Percentiles rank a stretch among this genome's conserved stretches.
phyloP scores from a whole-genome alignment of 2,329 filamentous ascomycete genomes.

The Epichloe gansuensis region DNA sequence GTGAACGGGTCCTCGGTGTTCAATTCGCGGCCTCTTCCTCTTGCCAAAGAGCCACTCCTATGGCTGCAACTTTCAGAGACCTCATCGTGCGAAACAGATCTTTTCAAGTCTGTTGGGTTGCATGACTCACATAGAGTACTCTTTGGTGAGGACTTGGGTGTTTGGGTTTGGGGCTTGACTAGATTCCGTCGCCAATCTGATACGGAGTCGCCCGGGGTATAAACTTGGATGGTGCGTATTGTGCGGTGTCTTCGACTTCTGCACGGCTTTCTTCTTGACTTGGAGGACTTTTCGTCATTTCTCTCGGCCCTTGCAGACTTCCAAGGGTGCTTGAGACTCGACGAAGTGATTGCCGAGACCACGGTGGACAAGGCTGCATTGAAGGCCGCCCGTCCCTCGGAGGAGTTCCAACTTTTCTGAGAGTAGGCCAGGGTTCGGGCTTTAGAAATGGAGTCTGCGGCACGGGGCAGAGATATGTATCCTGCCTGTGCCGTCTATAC shows the following conservation, averaged over 20 bases:
- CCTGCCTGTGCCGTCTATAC: slow-evolving; percentile 6
- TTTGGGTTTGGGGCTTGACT: not conserved
- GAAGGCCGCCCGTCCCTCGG: not conserved
- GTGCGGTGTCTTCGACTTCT: not conserved
- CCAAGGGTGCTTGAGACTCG: slow-evolving; percentile 1
- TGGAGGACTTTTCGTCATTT: not conserved
- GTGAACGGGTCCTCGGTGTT: slow-evolving; percentile 3
- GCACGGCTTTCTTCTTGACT: not conserved
- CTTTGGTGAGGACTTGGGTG: not conserved
- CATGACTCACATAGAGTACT: slow-evolving; percentile 7
- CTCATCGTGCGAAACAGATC: not conserved
- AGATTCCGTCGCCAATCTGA: slow-evolving; percentile 8
- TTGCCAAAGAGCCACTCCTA: not conserved
- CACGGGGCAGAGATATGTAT: slow-evolving; percentile 7
- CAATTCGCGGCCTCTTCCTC: not conserved
- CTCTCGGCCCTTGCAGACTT: not conserved
- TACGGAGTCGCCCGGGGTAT: slow-evolving; percentile 1
- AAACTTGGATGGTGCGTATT: not conserved
- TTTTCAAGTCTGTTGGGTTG: slow-evolving; percentile 2
- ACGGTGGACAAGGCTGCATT: not conserved
- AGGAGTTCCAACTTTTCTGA: slow-evolving; percentile 3
- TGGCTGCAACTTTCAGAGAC: slow-evolving; percentile 1
- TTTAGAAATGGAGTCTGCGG: not conserved
- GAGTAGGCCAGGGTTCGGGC: slow-evolving; percentile 8
- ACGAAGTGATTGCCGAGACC: slow-evolving; percentile 5